Evolutionary conservation across 768 basidiomycete species (phyloP), one percentile per base, ranked within the genome.

Genomic region (Trametes gibbosa): DNA sequence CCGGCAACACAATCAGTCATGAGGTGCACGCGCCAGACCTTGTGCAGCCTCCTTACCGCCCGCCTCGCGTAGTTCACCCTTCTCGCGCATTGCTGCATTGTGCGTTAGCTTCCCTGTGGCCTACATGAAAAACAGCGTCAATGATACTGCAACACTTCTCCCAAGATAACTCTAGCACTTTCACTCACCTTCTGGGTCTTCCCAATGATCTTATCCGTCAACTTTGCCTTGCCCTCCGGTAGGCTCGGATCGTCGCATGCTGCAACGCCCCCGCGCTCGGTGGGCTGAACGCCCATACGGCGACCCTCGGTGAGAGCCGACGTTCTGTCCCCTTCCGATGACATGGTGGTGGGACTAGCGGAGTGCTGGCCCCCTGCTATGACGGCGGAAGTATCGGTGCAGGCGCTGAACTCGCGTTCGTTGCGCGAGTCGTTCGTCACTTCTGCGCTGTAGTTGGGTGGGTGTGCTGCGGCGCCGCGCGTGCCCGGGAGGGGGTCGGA

Each of bases 181-280:
- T 9, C 19, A 32, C 39, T 5, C 35, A 83, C 84, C 77, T 85
- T 79, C 64, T 86, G 75, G 0, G 79, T 75, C 73, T 86, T 85
- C 3, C 85, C 84, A 35, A 84, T 63, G 21, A 84, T 58, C 69
- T 82, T 86, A 70, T 87, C 85, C 8, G 75, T 69, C 0, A 80
- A 19, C 25, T 65, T 75, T 27, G 81, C 75, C 25, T 81, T 77
- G 4, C 76, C 76, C 62, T 73, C 68, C 0, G 77, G 73, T 21
- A 73, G 32, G 50, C 75, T 67, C 2, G 70, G 66, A 17, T 66
- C 59, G 2, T 73, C 75, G 42, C 67, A 76, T 14, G 74, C 57
- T 1, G 74, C 72, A 8, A 76, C 75, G 5, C 76, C 76, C 23
- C 72, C 78, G 64, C 68, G 69, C 21, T 72, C 67, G 9, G 65